Percentiles rank a stretch among this genome's conserved stretches.
These are phyloP conservation scores for Typha latifolia DNA, from an alignment of 176 grass and related monocot genomes.

Conservation along the genomic window DNA sequence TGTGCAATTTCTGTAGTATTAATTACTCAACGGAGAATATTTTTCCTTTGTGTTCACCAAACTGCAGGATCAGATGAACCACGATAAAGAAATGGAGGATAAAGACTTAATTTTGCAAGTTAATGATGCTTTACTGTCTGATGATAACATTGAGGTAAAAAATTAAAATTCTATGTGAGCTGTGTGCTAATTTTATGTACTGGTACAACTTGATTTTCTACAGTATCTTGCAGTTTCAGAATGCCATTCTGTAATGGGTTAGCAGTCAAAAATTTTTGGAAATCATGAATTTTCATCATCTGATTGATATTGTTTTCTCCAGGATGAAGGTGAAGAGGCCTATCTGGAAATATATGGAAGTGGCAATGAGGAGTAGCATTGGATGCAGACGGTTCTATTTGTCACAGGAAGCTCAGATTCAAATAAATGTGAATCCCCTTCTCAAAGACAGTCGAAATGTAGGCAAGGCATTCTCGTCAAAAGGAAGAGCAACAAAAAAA, in stretches of 20 bases:
- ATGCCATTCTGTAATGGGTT: background rate
- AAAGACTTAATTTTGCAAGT: slow-evolving; percentile 32
- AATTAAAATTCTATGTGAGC: background rate
- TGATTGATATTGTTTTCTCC: slow-evolving; percentile 2
- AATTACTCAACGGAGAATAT: slow-evolving; percentile 1
- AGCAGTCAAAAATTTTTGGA: slow-evolving; percentile 15
- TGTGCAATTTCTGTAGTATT: background rate
- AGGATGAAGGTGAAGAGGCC: slow-evolving; percentile 87
- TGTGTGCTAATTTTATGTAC: background rate
- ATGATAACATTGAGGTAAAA: slow-evolving; percentile 53
- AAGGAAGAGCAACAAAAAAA: too few relatives aligned
- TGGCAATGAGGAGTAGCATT: slow-evolving; percentile 32
- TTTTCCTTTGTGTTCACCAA: background rate
- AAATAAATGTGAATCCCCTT: too few relatives aligned
- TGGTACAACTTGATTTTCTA: background rate
- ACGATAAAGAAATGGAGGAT: slow-evolving; percentile 18
- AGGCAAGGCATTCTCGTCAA: too few relatives aligned
- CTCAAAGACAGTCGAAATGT: too few relatives aligned
- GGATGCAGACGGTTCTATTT: too few relatives aligned
- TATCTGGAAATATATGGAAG: slow-evolving; percentile 68
- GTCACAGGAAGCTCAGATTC: too few relatives aligned
- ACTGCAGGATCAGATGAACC: slow-evolving; percentile 44
- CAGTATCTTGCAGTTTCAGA: background rate
- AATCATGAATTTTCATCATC: background rate
- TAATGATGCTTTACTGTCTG: slow-evolving; percentile 26